These are phyloP conservation scores for Pyrenophora teres DNA, from an alignment of 2,329 filamentous ascomycete genomes.

Conservation along the genomic window DNA sequence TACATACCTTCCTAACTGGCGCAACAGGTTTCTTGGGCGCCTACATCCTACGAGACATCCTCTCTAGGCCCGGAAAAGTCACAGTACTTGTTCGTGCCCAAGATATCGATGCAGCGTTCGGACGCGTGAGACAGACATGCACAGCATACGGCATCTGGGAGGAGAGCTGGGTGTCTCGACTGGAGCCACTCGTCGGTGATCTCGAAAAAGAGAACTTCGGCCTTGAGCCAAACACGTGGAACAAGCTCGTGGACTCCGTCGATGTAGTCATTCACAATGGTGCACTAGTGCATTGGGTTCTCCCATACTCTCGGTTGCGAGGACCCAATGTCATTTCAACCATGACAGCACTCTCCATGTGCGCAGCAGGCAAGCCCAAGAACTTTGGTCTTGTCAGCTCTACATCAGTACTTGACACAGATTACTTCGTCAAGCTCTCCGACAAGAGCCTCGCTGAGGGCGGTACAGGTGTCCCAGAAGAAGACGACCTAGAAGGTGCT, in stretches of 20 bases:
- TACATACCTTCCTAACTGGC: conserved; percentile 80
- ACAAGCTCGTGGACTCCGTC: conserved; percentile 65
- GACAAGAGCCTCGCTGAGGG: conserved; percentile 64
- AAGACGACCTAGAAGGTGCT: conserved; percentile 78
- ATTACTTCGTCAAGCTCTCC: conserved; percentile 78
- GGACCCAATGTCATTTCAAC: conserved; percentile 81
- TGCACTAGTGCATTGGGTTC: conserved; percentile 74
- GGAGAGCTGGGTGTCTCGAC: conserved; percentile 66
- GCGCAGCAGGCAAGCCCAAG: conserved; percentile 78
- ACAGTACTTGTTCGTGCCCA: conserved; percentile 78
- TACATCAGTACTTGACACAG: conserved; percentile 79
- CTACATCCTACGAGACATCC: conserved; percentile 76
- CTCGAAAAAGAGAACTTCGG: conserved; percentile 75
- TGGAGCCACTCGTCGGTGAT: conserved; percentile 74
- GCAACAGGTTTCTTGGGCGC: conserved; percentile 89
- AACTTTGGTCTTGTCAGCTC: conserved; percentile 80
- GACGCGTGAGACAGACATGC: conserved; percentile 69
- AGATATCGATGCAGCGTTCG: conserved; percentile 62
- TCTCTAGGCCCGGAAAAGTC: conserved; percentile 68
- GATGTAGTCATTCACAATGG: conserved; percentile 81
- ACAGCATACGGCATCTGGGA: conserved; percentile 81
- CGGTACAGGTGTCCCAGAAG: conserved; percentile 69
- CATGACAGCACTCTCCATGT: conserved; percentile 75
- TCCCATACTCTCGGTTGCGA: conserved; percentile 73
- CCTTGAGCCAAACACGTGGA: conserved; percentile 68